Conservation (phyloP, 2,329 filamentous ascomycete species). For the Tolypocladium pustulatum region DNA sequence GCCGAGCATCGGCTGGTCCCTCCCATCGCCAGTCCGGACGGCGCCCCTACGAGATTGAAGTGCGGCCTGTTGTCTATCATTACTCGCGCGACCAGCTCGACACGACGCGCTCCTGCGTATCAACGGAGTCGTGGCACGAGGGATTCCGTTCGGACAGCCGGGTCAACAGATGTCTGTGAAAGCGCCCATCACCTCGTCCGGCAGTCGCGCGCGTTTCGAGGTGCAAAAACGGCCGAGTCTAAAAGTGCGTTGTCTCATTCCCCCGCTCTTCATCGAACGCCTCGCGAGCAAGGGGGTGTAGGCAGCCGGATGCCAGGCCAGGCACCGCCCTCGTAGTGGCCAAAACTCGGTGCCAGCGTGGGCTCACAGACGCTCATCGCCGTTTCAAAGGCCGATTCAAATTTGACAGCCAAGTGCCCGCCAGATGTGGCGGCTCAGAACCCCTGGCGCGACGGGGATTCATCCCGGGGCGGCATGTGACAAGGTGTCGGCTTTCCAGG, state of each 20-base stretch:
- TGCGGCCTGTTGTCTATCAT: not conserved
- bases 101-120: not conserved
- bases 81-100: not conserved
- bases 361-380: not conserved
- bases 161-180: not conserved
- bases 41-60: not conserved
- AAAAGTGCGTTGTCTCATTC: not conserved
- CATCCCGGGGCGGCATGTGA: not conserved
- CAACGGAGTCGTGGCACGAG: not conserved
- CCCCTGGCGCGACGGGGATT: not conserved
- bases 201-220: not conserved
- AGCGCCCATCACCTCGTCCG: not conserved
- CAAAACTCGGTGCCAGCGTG: not conserved
- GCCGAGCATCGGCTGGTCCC: not conserved
- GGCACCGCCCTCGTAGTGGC: not conserved
- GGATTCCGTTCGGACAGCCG: no score
- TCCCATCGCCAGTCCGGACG: not conserved
- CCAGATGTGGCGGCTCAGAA: not conserved
- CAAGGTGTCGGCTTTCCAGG: not conserved
- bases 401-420: not conserved
- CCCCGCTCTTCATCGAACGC: not conserved
- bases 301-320: no score
- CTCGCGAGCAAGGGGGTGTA: not conserved
- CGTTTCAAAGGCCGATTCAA: not conserved
- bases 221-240: not conserved